Evolutionary conservation across 768 basidiomycete genomes (phyloP).

Genomic region (Xerocomellus dryophilus): DNA sequence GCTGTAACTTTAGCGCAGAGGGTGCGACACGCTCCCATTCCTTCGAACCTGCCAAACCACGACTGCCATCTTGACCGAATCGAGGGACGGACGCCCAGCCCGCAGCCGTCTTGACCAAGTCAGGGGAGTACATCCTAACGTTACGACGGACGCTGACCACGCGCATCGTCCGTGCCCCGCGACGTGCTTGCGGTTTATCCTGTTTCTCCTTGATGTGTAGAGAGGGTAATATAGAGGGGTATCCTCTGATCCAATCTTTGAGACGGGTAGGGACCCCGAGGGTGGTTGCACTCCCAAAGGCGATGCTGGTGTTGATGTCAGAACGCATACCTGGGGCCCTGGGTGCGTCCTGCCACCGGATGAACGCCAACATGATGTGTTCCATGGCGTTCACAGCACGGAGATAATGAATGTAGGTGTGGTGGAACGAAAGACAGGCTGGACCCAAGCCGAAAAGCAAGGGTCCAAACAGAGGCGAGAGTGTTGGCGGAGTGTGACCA

Average conservation of each 20-base stretch:
- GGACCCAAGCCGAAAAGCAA: slow-evolving; percentile 79
- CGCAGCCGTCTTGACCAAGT: slow-evolving; percentile 68
- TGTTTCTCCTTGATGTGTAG: slow-evolving; percentile 49
- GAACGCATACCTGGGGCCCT: slow-evolving; percentile 30
- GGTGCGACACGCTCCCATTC: slow-evolving; percentile 80
- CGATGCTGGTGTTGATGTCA: slow-evolving; percentile 32
- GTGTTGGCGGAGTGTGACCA: slow-evolving; percentile 86
- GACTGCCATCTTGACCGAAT: slow-evolving; percentile 9
- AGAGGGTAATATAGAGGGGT: slow-evolving; percentile 74
- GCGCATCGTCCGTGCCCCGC: slow-evolving; percentile 73
- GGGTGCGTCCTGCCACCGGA: slow-evolving; percentile 74
- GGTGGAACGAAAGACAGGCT: slow-evolving; percentile 48
- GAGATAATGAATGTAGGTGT: slow-evolving; percentile 68
- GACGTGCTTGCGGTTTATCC: slow-evolving; percentile 59
- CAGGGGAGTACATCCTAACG: slow-evolving; percentile 83
- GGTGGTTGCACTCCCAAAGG: slow-evolving; percentile 51
- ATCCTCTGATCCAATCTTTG: slow-evolving; percentile 88
- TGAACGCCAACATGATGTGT: slow-evolving; percentile 87
- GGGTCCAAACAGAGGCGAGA: slow-evolving; percentile 87
- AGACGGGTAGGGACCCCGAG: slow-evolving; percentile 81
- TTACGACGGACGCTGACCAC: slow-evolving; percentile 76
- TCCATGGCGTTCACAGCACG: slow-evolving; percentile 85
- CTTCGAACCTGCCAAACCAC: slow-evolving; percentile 53
- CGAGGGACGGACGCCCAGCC: slow-evolving; percentile 45
- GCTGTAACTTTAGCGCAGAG: slow-evolving; percentile 53